Conservation (phyloP, 2,329 filamentous ascomycete species). For the Cladosporium sp. region DNA sequence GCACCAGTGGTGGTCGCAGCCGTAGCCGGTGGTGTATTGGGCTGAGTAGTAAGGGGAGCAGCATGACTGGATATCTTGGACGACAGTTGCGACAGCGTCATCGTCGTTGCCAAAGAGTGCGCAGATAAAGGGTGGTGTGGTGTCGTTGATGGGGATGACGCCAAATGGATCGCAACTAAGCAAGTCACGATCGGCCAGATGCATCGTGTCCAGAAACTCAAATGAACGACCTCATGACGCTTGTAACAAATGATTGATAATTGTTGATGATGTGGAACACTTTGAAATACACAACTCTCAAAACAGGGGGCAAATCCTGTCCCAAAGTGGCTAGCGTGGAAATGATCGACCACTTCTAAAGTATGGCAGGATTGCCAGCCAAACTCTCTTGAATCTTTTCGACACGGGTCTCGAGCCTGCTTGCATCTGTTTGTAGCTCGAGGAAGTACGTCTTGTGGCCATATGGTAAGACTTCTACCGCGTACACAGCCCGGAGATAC, state of each 20-base stretch:
- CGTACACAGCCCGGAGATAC: too few species aligned
- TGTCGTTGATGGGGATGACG: slow-evolving; percentile 4
- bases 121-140: slow-evolving; percentile 5
- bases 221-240: not conserved
- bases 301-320: not conserved
- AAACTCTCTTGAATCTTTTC: not conserved
- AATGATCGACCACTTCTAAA: not conserved
- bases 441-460: too few species aligned
- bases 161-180: not conserved
- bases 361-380: not conserved
- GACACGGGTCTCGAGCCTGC: not conserved
- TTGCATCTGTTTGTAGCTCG: not conserved
- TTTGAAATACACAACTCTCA: not conserved
- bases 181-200: not conserved
- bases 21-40: not conserved
- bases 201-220: not conserved
- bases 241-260: not conserved
- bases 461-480: too few species aligned
- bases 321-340: slow-evolving; percentile 2
- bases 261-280: not conserved
- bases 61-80: not conserved
- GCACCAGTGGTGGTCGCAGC: slow-evolving; percentile 11
- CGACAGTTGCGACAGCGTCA: not conserved
- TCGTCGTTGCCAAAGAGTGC: slow-evolving; percentile 7
- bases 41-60: slow-evolving; percentile 8